phyloP scores from a whole-genome alignment of 805 yeast species.

The Zygosaccharomyces pseudorouxii region DNA sequence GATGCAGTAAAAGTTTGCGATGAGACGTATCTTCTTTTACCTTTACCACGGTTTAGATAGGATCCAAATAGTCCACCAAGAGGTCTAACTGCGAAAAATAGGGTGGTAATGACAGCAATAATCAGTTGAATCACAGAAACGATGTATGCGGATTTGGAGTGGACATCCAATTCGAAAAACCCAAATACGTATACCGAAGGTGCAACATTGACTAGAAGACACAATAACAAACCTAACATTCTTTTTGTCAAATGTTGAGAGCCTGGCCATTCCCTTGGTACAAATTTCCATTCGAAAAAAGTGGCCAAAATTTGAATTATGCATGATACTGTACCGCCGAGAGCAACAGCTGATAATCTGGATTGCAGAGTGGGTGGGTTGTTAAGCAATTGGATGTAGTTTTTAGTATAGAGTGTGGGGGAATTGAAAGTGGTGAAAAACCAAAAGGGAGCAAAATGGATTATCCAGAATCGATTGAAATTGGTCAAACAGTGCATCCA shows the following conservation, averaged over 20 bases:
- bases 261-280: constrained; percentile 72
- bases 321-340: constrained; percentile 63
- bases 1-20: constrained; percentile 56
- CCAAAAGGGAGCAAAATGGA: constrained; percentile 75
- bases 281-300: constrained; percentile 52
- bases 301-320: constrained; percentile 53
- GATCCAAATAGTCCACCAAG: constrained; percentile 50
- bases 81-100: constrained; percentile 60
- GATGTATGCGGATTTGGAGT: constrained; percentile 35
- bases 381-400: constrained; percentile 49
- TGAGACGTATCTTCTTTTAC: constrained; percentile 45
- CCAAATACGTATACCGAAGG: constrained; percentile 55
- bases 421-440: constrained; percentile 65
- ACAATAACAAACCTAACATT: constrained; percentile 38
- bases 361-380: constrained; percentile 59
- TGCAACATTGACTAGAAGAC: constrained; percentile 42
- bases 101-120: constrained; percentile 49
- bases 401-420: constrained; percentile 58
- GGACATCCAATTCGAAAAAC: constrained; percentile 28
- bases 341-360: constrained; percentile 52
- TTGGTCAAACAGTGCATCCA: constrained; percentile 73
- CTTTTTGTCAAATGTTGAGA: constrained; percentile 55
- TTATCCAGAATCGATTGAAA: constrained; percentile 75
- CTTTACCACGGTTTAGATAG: constrained; percentile 31
- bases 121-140: constrained; percentile 53